A percentile compares a stretch with the other conserved stretches of the same genome.
These are phyloP conservation scores for Metahyphopichia silvanorum DNA, from an alignment of 805 yeast genomes.

Conservation along the genomic window DNA sequence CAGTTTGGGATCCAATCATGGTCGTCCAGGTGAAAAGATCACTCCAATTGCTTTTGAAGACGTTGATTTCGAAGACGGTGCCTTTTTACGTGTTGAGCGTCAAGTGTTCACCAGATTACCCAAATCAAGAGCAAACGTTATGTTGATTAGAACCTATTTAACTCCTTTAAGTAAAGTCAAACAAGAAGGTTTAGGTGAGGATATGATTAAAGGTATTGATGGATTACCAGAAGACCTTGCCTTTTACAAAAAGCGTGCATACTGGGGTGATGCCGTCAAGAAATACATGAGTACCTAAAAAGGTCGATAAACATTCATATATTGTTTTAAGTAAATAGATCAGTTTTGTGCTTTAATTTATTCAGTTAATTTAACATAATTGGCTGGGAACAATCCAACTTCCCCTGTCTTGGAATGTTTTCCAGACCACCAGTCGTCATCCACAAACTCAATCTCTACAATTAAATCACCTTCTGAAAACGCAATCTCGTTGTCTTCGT, in stretches of 20 bases:
- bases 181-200: constrained; percentile 29
- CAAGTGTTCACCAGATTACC: constrained; percentile 37
- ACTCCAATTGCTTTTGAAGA: constrained; percentile 20
- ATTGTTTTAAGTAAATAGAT: not conserved
- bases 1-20: constrained; percentile 29
- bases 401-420: constrained; percentile 62
- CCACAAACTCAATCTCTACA: constrained; percentile 79
- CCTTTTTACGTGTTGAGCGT: constrained; percentile 34
- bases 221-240: constrained; percentile 36
- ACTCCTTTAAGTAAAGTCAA: constrained; percentile 27
- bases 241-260: constrained; percentile 30
- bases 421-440: constrained; percentile 98
- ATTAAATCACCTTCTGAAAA: constrained; percentile 84
- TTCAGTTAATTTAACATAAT: constrained; percentile 57
- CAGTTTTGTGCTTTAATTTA: not conserved
- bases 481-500: constrained; percentile 86
- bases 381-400: constrained; percentile 86
- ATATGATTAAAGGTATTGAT: constrained; percentile 31
- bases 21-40: constrained; percentile 24
- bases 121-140: constrained; percentile 28
- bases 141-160: constrained; percentile 36
- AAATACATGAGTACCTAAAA: constrained; percentile 18
- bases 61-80: constrained; percentile 31
- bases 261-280: constrained; percentile 39
- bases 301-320: not conserved